phyloP scores from a whole-genome alignment of 768 basidiomycete genomes.

The Tulasnella sp. region DNA sequence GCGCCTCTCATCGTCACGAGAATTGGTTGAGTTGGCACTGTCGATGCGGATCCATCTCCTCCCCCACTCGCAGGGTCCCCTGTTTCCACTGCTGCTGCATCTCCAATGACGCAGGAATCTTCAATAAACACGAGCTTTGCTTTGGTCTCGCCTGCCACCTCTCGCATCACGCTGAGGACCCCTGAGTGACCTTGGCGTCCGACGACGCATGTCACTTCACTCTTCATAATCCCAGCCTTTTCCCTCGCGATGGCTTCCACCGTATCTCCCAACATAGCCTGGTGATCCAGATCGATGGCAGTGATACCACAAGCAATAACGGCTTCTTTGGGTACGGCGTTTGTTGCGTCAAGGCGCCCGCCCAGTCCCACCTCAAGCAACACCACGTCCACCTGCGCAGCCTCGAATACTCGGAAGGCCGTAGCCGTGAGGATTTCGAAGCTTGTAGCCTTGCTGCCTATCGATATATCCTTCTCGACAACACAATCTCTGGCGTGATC shows the following conservation, averaged over 20 bases:
- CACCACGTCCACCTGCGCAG: constrained; percentile 58
- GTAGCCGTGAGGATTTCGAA: constrained; percentile 84
- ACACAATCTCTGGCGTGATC: constrained; percentile 37
- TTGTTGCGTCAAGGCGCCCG: constrained; percentile 86
- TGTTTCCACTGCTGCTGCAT: neutral
- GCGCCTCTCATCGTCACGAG: neutral
- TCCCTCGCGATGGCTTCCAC: constrained; percentile 64
- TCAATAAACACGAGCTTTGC: constrained; percentile 32
- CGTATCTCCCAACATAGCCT: constrained; percentile 73
- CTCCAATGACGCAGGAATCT: neutral
- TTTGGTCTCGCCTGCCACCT: constrained; percentile 34
- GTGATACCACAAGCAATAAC: constrained; percentile 77
- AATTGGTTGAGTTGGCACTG: neutral
- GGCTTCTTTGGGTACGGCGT: constrained; percentile 59
- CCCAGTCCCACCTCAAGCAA: constrained; percentile 95
- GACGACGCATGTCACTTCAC: constrained; percentile 50
- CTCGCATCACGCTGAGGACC: constrained; percentile 31
- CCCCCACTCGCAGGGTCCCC: too few relatives aligned
- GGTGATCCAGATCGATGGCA: constrained; percentile 86
- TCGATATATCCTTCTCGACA: constrained; percentile 35
- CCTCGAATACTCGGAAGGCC: constrained; percentile 68
- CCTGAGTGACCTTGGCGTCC: constrained; percentile 48
- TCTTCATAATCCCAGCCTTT: constrained; percentile 72
- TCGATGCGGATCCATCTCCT: too few relatives aligned
- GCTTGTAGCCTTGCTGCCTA: constrained; percentile 43